These are phyloP conservation scores for Symmetrospora coprosmae DNA, from an alignment of 768 basidiomycete genomes.

Conservation along the genomic window DNA sequence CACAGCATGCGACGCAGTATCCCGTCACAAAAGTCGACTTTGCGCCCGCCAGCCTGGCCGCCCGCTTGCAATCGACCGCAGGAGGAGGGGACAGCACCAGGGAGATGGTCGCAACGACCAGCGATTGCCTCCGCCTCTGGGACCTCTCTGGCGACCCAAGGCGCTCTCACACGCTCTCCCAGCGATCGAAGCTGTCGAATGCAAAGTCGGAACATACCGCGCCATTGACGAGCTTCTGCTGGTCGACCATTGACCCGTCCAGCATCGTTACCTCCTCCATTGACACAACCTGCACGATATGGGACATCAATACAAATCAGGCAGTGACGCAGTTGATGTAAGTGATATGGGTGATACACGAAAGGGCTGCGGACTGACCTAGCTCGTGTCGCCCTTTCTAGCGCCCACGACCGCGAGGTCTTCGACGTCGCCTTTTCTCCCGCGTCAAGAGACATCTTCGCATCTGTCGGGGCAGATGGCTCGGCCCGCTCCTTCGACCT, in stretches of 20 bases:
- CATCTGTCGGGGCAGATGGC: constrained; percentile 94
- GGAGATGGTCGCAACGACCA: constrained; percentile 83
- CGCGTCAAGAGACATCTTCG: constrained; percentile 86
- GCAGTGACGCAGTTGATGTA: constrained; percentile 75
- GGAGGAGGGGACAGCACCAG: constrained; percentile 37
- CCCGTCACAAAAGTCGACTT: constrained; percentile 86
- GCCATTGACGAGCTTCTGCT: constrained; percentile 89
- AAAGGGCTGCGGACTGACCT: background rate
- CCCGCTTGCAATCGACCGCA: constrained; percentile 15
- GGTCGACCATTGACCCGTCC: constrained; percentile 83
- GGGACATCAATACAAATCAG: constrained; percentile 88
- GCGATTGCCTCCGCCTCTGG: constrained; percentile 82
- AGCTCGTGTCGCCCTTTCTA: background rate
- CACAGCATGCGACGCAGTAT: constrained; percentile 72
- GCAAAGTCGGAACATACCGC: constrained; percentile 76
- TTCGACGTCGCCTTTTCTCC: constrained; percentile 99
- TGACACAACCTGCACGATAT: constrained; percentile 91
- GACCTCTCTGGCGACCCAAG: constrained; percentile 61
- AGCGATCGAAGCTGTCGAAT: constrained; percentile 21
- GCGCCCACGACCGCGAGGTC: constrained; percentile 82
- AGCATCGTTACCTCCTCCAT: constrained; percentile 94
- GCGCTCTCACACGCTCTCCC: background rate
- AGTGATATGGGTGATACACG: background rate
- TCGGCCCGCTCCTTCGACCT: constrained; percentile 91
- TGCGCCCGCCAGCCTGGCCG: constrained; percentile 50